Evolutionary conservation across 2,329 filamentous ascomycete genomes (phyloP), one percentile per base, ranked within the genome.

Genomic region (Ophiostoma tasmaniense): DNA sequence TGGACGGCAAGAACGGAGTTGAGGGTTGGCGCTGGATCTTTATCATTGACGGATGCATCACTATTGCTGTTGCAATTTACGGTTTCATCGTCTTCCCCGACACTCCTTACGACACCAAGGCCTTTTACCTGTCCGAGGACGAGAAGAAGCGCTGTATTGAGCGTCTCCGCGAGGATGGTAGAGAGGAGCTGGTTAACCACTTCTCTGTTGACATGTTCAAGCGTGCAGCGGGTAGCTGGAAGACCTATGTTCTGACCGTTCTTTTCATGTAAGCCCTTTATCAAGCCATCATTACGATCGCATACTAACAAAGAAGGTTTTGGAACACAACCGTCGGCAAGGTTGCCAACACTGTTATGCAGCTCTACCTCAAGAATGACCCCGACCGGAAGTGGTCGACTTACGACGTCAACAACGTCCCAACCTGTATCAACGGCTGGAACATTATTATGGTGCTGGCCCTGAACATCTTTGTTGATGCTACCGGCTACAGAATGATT

Each of bases 11-110:
- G 1, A 14, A 75, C 25, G 82, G 82, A 0, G 74, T 85, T 1
- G 75, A 77, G 0, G 83, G 82, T 0, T 88, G 85, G 85, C 77
- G 84, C 65, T 86, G 84, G 83, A 75, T 84, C 0, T 85, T 85
- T 71, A 81, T 83, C 66, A 76, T 81, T n/a, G 78, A 80, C 59
- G 42, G 74, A 71, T 76, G 85, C 37, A 84, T 85, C 70, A 85
- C 82, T 0, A 71, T 85, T 0, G 81, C 82, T 0, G 78, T 86
- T 3, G 82, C 83, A 2, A 66, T 84, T 14, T 85, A 83, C 67
- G 83, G 84, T 3, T 81, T 81, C 69, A 67, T 83, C 61, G 75
- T 77, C 72, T 85, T 85, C 70, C 82, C 83, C 0, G 82, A 84
- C 28, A 78, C 82, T 0, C 83, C 83, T 0, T 77, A 78, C 13